Evolutionary conservation across 2,329 filamentous ascomycete species (phyloP).

Genomic region (Exophiala bonariae): DNA sequence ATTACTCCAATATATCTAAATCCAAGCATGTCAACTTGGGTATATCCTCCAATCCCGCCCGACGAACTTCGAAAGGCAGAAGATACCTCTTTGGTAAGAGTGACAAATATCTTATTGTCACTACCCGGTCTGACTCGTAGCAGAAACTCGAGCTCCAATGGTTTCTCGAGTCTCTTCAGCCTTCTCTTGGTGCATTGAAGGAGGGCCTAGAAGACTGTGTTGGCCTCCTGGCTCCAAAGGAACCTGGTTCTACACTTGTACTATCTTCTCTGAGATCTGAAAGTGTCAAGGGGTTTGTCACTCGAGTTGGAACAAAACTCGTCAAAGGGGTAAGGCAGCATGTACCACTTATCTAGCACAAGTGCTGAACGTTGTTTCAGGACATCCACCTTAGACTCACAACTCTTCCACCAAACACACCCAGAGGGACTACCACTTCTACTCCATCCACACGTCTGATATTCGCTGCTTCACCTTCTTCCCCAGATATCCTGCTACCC

Average conservation of each 20-base stretch:
- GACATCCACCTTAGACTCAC: slow-evolving; percentile 75
- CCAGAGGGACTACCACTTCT: slow-evolving; percentile 29
- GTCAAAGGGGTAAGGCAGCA: slow-evolving; percentile 74
- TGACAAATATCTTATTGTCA: not conserved
- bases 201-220: slow-evolving; percentile 85
- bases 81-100: slow-evolving; percentile 51
- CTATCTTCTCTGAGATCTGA: slow-evolving; percentile 86
- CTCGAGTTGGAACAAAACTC: slow-evolving; percentile 83
- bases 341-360: not conserved
- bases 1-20: too few species aligned
- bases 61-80: slow-evolving; percentile 54
- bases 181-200: slow-evolving; percentile 62
- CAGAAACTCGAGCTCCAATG: slow-evolving; percentile 57
- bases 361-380: slow-evolving; percentile 42
- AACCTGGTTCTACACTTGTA: slow-evolving; percentile 84
- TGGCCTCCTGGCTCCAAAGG: slow-evolving; percentile 77
- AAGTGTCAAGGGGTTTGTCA: slow-evolving; percentile 87
- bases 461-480: slow-evolving; percentile 55
- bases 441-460: slow-evolving; percentile 53
- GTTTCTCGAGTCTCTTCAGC: slow-evolving; percentile 62
- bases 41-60: slow-evolving; percentile 59
- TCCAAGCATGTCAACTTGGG: slow-evolving; percentile 58
- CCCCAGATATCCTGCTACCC: slow-evolving; percentile 62
- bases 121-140: slow-evolving; percentile 10
- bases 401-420: slow-evolving; percentile 57